These are phyloP conservation scores for Harrya chromipes DNA, from an alignment of 768 basidiomycete genomes.

Conservation along the genomic window DNA sequence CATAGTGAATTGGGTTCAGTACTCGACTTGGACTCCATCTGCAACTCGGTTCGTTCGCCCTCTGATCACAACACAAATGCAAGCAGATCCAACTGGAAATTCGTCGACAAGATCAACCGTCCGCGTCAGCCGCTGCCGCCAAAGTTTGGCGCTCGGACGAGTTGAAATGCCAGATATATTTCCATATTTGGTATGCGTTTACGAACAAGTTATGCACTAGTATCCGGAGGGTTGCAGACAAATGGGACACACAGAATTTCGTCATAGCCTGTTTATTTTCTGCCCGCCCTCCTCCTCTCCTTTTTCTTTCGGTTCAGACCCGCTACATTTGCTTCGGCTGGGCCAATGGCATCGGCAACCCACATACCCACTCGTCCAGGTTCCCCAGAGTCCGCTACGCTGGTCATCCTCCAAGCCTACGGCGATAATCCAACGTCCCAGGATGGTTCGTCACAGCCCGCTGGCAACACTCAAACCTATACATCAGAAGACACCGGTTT, in stretches of 20 bases:
- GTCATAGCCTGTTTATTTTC: constrained; percentile 15
- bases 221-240: constrained; percentile 4
- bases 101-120: no score
- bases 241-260: neutral
- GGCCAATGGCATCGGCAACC: constrained; percentile 10
- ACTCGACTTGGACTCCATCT: no score
- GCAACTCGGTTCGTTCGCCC: no score
- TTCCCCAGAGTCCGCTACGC: constrained; percentile 30
- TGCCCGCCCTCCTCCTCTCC: constrained; percentile 11
- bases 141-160: no score
- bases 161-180: constrained; percentile 1
- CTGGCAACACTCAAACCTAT: neutral
- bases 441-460: neutral
- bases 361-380: constrained; percentile 10
- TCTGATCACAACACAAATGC: no score
- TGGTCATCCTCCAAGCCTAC: constrained; percentile 26
- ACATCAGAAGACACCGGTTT: constrained; percentile 6
- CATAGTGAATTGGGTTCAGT: no score
- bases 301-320: constrained; percentile 7
- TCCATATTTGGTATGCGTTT: constrained; percentile 29
- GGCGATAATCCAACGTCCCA: constrained; percentile 8
- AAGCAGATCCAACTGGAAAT: no score
- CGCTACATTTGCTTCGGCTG: neutral
- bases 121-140: no score
- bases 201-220: constrained; percentile 25